Evolutionary conservation across 2,329 filamentous ascomycete genomes (phyloP).

Genomic region (Ceratocystis eucalypticola): DNA sequence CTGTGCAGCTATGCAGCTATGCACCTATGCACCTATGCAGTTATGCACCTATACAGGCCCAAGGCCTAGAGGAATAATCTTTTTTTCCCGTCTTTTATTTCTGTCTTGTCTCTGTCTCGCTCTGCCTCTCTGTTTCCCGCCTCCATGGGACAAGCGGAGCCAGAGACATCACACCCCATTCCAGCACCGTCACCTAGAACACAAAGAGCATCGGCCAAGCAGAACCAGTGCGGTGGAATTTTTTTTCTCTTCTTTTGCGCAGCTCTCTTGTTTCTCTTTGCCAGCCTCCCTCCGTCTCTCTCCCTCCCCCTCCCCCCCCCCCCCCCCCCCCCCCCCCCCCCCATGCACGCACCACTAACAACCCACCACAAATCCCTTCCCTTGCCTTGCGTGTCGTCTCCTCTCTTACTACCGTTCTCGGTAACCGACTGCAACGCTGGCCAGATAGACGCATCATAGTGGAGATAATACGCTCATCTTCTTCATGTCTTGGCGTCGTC

Average conservation of each 20-base stretch:
- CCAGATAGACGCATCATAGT: neutral
- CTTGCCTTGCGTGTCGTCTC: neutral
- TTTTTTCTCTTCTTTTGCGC: neutral
- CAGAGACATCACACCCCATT: no score
- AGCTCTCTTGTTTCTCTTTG: neutral
- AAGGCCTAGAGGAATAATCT: neutral
- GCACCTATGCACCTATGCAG: no score
- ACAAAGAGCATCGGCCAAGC: neutral
- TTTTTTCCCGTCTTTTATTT: neutral
- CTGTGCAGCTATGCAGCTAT: no score
- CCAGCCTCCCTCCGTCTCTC: neutral
- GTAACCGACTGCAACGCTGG: constrained; percentile 2
- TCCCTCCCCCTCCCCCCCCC: neutral
- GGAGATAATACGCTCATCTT: constrained; percentile 1
- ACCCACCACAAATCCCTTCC: neutral
- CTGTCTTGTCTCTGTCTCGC: neutral
- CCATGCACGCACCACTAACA: no score
- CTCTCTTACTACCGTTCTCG: neutral
- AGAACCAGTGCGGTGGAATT: neutral
- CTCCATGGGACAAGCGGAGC: no score
- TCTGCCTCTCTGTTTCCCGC: no score
- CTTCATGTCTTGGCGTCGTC: neutral
- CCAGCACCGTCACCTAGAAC: no score
- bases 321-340: no score
- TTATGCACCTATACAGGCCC: no score